Conservation (phyloP, 305 asterid species). For the Rubia tinctorum region DNA sequence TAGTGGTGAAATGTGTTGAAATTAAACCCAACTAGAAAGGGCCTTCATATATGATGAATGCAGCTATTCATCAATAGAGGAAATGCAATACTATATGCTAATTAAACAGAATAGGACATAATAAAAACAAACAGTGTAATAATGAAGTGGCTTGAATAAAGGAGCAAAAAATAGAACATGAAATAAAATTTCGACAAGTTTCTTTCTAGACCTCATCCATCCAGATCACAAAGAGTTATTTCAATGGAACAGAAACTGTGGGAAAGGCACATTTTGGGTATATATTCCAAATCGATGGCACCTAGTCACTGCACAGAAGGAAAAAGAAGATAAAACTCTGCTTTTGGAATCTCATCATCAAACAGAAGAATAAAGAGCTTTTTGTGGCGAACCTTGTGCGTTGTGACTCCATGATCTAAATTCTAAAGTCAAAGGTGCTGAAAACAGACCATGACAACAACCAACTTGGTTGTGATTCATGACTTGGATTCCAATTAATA, state of each 20-base stretch:
- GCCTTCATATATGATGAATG: neutral
- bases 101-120: neutral
- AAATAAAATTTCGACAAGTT: conserved; percentile 11
- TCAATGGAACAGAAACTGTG: conserved; percentile 19
- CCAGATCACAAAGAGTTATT: conserved; percentile 19
- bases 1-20: too few relatives aligned
- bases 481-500: conserved; percentile 65
- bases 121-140: neutral
- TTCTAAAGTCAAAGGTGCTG: conserved; percentile 21
- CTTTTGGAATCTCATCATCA: conserved; percentile 65
- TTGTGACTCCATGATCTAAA: conserved; percentile 35
- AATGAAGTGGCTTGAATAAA: conserved; percentile 22
- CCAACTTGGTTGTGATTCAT: conserved; percentile 55
- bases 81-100: too few relatives aligned
- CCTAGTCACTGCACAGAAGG: conserved; percentile 14
- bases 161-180: neutral
- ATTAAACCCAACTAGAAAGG: too few relatives aligned
- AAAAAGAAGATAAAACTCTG: conserved; percentile 8
- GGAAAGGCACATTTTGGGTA: conserved; percentile 34
- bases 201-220: conserved; percentile 22
- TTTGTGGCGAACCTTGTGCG: conserved; percentile 77
- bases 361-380: conserved; percentile 29
- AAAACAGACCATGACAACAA: conserved; percentile 45
- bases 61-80: neutral
- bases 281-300: conserved; percentile 54